Conservation (phyloP, 768 basidiomycete species). For the Tricholoma terreum region DNA sequence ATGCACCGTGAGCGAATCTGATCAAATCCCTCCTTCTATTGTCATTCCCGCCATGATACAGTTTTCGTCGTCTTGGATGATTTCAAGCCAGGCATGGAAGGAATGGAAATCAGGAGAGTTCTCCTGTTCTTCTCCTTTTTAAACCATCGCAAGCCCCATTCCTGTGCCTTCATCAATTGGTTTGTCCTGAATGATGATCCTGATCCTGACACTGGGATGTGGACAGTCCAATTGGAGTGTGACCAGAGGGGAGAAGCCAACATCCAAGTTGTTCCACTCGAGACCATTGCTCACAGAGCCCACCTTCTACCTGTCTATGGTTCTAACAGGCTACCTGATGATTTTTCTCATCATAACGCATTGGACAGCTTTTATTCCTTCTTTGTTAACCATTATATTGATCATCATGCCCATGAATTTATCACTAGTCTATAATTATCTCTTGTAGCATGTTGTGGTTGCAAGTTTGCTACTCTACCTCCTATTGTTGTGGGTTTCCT, state of each 20-base stretch:
- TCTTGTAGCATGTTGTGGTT: too few relatives aligned
- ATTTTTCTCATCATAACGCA: constrained; percentile 18
- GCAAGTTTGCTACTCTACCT: too few relatives aligned
- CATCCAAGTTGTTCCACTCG: too few relatives aligned
- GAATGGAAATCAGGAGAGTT: too few relatives aligned
- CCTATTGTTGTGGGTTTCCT: too few relatives aligned
- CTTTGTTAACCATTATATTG: background rate
- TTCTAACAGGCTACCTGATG: constrained; percentile 6
- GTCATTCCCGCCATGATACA: constrained; percentile 20
- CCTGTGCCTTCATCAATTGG: too few relatives aligned
- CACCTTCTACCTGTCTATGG: constrained; percentile 19
- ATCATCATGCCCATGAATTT: constrained; percentile 1
- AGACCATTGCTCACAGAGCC: too few relatives aligned
- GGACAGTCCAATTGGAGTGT: constrained; percentile 12
- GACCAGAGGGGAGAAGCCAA: background rate
- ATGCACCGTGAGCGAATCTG: constrained; percentile 20
- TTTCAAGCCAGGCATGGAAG: too few relatives aligned
- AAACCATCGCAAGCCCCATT: too few relatives aligned
- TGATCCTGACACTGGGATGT: constrained; percentile 18
- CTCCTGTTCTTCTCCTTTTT: too few relatives aligned
- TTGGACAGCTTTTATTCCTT: constrained; percentile 17
- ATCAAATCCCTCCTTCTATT: constrained; percentile 21
- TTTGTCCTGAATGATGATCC: constrained; percentile 3
- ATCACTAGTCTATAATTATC: too few relatives aligned
- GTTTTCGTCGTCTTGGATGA: constrained; percentile 19